phyloP scores from a whole-genome alignment of 2,329 filamentous ascomycete genomes.

The Phoma sp. region DNA sequence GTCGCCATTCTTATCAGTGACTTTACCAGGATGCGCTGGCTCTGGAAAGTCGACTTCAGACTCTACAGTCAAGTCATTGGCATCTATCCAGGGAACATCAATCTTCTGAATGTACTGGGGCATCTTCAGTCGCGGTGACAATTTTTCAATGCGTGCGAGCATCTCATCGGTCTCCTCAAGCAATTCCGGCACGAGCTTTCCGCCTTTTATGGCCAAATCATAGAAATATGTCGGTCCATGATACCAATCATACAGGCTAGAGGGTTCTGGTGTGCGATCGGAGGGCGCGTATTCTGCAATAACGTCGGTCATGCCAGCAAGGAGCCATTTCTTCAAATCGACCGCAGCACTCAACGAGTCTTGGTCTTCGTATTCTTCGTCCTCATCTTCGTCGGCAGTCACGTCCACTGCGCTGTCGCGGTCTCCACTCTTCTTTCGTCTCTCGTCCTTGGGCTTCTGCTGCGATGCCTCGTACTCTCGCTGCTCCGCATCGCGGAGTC shows the following conservation, averaged over 20 bases:
- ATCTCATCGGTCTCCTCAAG: constrained; percentile 19
- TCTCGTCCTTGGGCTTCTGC: constrained; percentile 6
- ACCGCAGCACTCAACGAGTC: constrained; percentile 23
- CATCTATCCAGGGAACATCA: constrained; percentile 22
- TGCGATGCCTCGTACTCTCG: constrained; percentile 18
- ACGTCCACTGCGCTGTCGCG: constrained; percentile 26
- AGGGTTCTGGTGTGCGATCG: constrained; percentile 20
- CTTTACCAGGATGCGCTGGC: constrained; percentile 26
- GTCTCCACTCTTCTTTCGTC: constrained; percentile 12
- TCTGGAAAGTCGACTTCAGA: constrained; percentile 25
- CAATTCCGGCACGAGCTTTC: constrained; percentile 7
- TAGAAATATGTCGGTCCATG: constrained; percentile 30
- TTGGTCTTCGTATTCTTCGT: constrained; percentile 19
- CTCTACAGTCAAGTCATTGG: constrained; percentile 22
- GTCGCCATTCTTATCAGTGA: constrained; percentile 3
- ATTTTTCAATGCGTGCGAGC: constrained; percentile 18
- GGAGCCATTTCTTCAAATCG: constrained; percentile 25
- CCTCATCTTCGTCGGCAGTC: constrained; percentile 18
- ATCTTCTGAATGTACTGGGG: constrained; percentile 28
- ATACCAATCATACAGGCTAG: constrained; percentile 26
- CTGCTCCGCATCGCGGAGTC: constrained; percentile 22
- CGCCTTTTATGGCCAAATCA: constrained; percentile 8
- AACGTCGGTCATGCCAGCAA: constrained; percentile 15
- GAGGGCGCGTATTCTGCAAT: constrained; percentile 19
- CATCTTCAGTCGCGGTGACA: constrained; percentile 20